Base-by-base conservation (phyloP, 2,329 filamentous ascomycete genomes). In the Epichloe elymi region DNA sequence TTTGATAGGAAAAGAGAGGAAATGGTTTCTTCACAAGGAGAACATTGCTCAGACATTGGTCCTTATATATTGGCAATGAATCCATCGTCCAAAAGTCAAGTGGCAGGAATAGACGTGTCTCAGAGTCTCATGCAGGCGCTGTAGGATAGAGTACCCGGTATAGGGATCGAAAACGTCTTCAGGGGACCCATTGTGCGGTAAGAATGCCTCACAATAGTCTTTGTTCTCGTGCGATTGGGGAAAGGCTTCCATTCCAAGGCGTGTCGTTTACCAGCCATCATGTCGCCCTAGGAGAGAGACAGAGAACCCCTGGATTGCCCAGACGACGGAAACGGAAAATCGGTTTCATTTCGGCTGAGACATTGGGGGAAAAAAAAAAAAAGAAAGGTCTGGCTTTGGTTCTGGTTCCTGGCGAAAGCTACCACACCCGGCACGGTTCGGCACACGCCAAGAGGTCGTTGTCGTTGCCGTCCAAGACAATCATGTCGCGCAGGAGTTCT, bases 11-110 rank as follows among this genome's bases (percentile, higher is more conserved):
- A 45, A 55, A 53, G 45, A 36, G 40, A 45, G 49, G n/a, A 38
- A 19, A 14, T 36, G 19, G 30, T 19, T 8, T 20, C 40, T 19
- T 50, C 12, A n/a, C 41, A 20, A 40, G 37, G 44, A 44, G 17
- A 17, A 14, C 19, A 37, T 43, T 40, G 37, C 43, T 45, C 20
- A 52, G 46, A 50, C 38, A 54, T 23, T 23, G 40, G 3, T 17
- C 19, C n/a, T 50, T 53, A 50, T 53, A 54, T 54, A 54, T 46
- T 46, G 50, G 23, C 33, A 45, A 15, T 37, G 6, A 19, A 35
- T 48, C 15, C 30, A 41, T 38, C 30, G 35, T 45, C 42, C 33
- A 36, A 36, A 45, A 49, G 20, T 23, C 40, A 42, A 41, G 50
- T 49, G 50, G 53, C 50, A 19, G 53, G 53, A 44, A 23, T 30